Evolutionary conservation across 176 grass and related monocot species (phyloP).

Genomic region (Microstegium vimineum): DNA sequence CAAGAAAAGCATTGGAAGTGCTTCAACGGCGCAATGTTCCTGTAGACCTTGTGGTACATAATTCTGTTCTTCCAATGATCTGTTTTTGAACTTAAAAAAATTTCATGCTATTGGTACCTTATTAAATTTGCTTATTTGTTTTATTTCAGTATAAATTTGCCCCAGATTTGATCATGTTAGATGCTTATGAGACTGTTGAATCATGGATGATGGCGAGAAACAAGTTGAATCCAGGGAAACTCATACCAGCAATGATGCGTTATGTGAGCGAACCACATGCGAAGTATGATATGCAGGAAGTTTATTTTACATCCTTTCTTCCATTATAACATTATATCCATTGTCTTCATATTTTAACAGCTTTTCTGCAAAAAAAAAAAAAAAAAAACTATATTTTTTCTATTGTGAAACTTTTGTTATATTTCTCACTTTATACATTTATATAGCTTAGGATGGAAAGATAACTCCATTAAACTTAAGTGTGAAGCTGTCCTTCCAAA

Average conservation of each 20-base stretch:
- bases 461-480: neutral
- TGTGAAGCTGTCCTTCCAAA: neutral
- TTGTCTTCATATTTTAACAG: conserved; percentile 2
- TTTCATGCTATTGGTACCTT: neutral
- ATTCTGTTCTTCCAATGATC: neutral
- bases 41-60: conserved; percentile 81
- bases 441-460: neutral
- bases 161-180: conserved; percentile 89
- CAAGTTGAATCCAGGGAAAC: conserved; percentile 94
- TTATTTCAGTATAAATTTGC: conserved; percentile 95
- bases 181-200: conserved; percentile 97
- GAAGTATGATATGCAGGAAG: conserved; percentile 48
- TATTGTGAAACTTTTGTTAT: neutral
- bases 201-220: conserved; percentile 95
- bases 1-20: conserved; percentile 91
- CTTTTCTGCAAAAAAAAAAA: neutral
- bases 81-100: neutral
- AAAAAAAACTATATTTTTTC: neutral
- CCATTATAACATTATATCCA: neutral
- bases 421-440: neutral
- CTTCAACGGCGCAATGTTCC: conserved; percentile 83
- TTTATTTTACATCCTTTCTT: neutral
- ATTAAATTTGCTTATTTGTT: conserved; percentile 22
- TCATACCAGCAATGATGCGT: conserved; percentile 99
- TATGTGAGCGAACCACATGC: conserved; percentile 98